Percentiles rank a stretch among this genome's conserved stretches.
Evolutionary conservation across 2,329 filamentous ascomycete genomes (phyloP).

Genomic region (Trichoderma sp.): DNA sequence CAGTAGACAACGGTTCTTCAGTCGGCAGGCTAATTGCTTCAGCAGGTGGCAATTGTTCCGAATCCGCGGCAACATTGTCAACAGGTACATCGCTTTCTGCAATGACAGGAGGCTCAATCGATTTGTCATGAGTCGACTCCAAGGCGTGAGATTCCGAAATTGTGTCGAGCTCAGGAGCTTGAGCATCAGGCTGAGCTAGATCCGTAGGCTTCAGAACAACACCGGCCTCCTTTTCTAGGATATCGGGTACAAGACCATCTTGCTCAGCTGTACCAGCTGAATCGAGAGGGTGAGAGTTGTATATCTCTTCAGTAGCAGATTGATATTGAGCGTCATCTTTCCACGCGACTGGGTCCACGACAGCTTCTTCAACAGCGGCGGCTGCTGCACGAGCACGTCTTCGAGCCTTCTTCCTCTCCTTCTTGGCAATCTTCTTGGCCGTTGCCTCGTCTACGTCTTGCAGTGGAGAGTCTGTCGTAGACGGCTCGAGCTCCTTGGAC

Average conservation of each 20-base stretch:
- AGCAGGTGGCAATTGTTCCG: background rate
- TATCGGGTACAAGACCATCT: background rate
- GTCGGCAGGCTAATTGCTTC: conserved; percentile 9
- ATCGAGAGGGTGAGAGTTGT: background rate
- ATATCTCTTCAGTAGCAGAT: background rate
- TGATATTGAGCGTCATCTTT: background rate
- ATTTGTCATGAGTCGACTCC: background rate
- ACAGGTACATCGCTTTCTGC: background rate
- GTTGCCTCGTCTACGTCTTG: background rate
- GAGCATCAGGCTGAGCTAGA: background rate
- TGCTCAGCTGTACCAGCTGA: background rate
- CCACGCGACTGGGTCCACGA: background rate
- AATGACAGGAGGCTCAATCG: background rate
- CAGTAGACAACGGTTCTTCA: conserved; percentile 19
- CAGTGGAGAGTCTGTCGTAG: background rate
- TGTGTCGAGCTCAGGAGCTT: background rate
- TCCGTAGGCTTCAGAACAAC: background rate
- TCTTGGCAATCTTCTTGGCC: conserved; percentile 27
- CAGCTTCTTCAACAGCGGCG: conserved; percentile 1
- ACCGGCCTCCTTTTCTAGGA: background rate
- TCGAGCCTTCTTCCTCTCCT: conserved; percentile 36
- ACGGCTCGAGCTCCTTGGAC: background rate
- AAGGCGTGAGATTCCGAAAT: background rate
- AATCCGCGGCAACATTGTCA: background rate
- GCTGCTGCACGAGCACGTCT: conserved; percentile 29